A percentile compares a stretch with the other conserved stretches of the same genome.
Conservation (phyloP, 176 grass and related monocot genomes). For the maize (Zea mays) region DNA sequence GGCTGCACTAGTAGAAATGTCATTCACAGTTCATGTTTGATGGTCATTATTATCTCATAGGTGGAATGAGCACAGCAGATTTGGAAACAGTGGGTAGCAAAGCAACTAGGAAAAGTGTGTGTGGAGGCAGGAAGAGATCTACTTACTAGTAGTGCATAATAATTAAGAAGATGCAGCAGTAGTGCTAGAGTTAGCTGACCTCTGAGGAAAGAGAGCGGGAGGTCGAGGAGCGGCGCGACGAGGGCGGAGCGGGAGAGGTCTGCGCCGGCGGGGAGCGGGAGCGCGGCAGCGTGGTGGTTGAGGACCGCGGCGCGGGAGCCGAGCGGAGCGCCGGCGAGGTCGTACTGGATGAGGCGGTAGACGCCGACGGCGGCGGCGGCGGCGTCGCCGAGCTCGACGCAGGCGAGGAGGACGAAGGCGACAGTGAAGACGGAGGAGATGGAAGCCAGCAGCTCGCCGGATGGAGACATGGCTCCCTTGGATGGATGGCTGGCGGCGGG, state of each 20-base stretch:
- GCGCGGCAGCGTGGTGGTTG: constrained; percentile 69
- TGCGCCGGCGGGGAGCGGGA: constrained; percentile 56
- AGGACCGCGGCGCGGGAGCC: constrained; percentile 66
- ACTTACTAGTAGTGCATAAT: background rate
- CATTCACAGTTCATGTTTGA: background rate
- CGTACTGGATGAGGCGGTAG: constrained; percentile 96
- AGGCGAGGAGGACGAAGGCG: constrained; percentile 74
- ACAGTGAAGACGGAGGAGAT: constrained; percentile 66
- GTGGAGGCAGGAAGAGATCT: background rate
- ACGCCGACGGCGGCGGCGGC: constrained; percentile 76
- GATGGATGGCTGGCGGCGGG: background rate
- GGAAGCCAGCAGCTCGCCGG: constrained; percentile 50
- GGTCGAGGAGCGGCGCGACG: constrained; percentile 71
- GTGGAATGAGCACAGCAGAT: background rate
- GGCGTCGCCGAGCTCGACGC: constrained; percentile 83
- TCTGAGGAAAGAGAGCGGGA: constrained; percentile 77
- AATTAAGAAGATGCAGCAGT: background rate
- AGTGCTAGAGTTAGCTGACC: constrained; percentile 25
- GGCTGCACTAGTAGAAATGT: background rate
- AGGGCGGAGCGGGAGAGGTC: constrained; percentile 90
- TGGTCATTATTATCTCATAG: background rate
- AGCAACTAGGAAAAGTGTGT: background rate
- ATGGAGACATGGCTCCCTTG: constrained; percentile 29
- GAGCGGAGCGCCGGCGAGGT: constrained; percentile 67
- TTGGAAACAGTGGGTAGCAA: background rate